These are phyloP conservation scores for Talaromyces borbonicus DNA, from an alignment of 495 filamentous ascomycete genomes.

Conservation along the genomic window DNA sequence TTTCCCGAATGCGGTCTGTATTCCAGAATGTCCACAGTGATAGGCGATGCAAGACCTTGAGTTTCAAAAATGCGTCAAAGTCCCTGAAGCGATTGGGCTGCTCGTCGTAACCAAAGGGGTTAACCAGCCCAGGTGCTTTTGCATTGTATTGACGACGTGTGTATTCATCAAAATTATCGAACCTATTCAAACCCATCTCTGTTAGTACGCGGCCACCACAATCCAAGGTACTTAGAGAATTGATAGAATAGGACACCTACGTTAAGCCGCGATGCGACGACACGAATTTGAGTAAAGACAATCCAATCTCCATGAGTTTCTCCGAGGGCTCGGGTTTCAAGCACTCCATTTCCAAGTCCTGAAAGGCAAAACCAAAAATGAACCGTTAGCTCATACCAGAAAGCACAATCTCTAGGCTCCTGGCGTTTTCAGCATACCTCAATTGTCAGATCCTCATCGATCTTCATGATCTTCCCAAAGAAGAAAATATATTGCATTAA, in stretches of 20 bases:
- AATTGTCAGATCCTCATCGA: conserved; percentile 75
- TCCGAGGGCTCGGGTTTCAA: conserved; percentile 64
- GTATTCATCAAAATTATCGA: conserved; percentile 88
- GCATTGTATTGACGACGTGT: conserved; percentile 80
- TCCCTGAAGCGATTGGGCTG: conserved; percentile 60
- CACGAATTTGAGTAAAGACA: conserved; percentile 82
- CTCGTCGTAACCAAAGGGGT: conserved; percentile 81
- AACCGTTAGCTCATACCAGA: background rate
- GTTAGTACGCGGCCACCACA: background rate
- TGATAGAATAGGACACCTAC: conserved; percentile 52
- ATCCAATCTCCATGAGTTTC: conserved; percentile 69
- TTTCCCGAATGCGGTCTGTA: conserved; percentile 74
- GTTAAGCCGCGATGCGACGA: conserved; percentile 88
- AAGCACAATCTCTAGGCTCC: background rate
- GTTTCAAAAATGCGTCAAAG: conserved; percentile 77
- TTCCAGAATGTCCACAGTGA: conserved; percentile 85
- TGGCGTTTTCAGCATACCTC: conserved; percentile 48
- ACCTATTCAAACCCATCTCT: conserved; percentile 35
- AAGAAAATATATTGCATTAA: conserved; percentile 86
- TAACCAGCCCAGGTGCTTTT: conserved; percentile 62
- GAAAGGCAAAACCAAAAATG: too few relatives aligned
- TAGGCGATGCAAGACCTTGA: conserved; percentile 82
- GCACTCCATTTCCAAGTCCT: conserved; percentile 88
- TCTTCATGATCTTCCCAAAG: conserved; percentile 81
- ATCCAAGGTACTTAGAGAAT: too few relatives aligned